Conservation (phyloP, 2,329 filamentous ascomycete species). For the Chaetomium sp. region DNA sequence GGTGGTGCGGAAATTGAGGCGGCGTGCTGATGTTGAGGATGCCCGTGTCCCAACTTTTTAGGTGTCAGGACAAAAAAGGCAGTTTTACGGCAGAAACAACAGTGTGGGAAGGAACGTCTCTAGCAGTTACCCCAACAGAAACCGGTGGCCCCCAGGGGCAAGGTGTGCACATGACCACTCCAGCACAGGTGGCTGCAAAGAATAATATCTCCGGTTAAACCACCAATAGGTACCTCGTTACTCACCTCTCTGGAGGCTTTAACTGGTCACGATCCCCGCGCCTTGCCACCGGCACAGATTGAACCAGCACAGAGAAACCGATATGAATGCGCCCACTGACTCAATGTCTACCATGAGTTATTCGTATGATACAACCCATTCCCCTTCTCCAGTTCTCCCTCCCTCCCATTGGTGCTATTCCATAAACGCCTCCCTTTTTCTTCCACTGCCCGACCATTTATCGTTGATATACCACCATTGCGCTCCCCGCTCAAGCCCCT, state of each 20-base stretch:
- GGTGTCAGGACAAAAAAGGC: conserved; percentile 52
- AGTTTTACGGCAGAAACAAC: conserved; percentile 58
- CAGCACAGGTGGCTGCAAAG: not conserved
- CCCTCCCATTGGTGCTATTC: not conserved
- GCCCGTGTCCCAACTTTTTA: conserved; percentile 25
- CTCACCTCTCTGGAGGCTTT: not conserved
- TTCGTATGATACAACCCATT: conserved; percentile 20
- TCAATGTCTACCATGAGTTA: conserved; percentile 25
- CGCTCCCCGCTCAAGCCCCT: conserved; percentile 6
- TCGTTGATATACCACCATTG: not conserved
- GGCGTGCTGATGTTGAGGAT: conserved; percentile 12
- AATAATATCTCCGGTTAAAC: conserved; percentile 1
- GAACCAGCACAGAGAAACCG: conserved; percentile 8
- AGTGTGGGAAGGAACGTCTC: conserved; percentile 45
- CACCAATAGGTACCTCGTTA: not conserved
- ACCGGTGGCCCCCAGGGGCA: conserved; percentile 7
- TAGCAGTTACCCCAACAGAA: conserved; percentile 19
- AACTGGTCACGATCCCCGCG: not conserved
- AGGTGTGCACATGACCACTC: conserved; percentile 31
- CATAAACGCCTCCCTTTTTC: not conserved
- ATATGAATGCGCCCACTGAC: conserved; percentile 8
- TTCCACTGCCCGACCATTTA: not conserved
- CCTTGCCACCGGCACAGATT: not conserved
- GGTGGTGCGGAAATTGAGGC: not conserved
- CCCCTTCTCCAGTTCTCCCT: not conserved